Base-by-base conservation (phyloP, 768 basidiomycete genomes). In the Mrakia gelida region DNA sequence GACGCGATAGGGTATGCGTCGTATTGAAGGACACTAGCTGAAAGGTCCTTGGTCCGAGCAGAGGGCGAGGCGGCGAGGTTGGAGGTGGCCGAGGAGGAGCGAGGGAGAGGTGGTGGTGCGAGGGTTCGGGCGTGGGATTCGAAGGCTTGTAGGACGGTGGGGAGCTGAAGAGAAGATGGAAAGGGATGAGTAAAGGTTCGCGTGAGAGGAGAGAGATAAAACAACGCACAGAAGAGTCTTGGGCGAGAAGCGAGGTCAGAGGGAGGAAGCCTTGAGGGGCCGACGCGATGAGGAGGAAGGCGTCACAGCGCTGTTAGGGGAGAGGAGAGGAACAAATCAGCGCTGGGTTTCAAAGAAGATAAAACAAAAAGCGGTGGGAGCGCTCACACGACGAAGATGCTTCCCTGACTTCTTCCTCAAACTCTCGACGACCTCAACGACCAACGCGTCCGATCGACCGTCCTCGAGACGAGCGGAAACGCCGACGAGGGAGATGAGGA, bases 301-400 rank as follows among this genome's bases (percentile, higher is more conserved):
- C 28, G 21, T 54, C 30, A 32, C 49, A 56, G 16, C 34, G 72
- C 52, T 52, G 52, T 8, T 28, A 1, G 30, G 32, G 21, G 13
- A 3, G 10, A 32, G 3, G 23, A 26, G 32, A 71, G 18, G 28
- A 49, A 38, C 38, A 18, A 43, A 15, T 71, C 45, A 71, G 70
- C 49, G 11, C 26, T 26, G 21, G 1, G 9, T 1, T 8, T 34
- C 7, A 15, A 41, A 38, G 30, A 26, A n/a, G 52, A 34, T 0
- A 28, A 10, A 18, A 16, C 28, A 8, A 34, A 38, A 38, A 28
- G 71, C 13, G 30, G 9, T 32, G 15, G 11, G 11, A 45, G 5
- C 18, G 30, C 72, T 23, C 26, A 73, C 72, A 34, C 34, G 72
- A 1, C 72, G 72, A 23, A 73, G 52, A n/a, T 73, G 72, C 72